Evolutionary conservation across 805 yeast genomes (phyloP).

Genomic region (Monosporozyma siamensis): DNA sequence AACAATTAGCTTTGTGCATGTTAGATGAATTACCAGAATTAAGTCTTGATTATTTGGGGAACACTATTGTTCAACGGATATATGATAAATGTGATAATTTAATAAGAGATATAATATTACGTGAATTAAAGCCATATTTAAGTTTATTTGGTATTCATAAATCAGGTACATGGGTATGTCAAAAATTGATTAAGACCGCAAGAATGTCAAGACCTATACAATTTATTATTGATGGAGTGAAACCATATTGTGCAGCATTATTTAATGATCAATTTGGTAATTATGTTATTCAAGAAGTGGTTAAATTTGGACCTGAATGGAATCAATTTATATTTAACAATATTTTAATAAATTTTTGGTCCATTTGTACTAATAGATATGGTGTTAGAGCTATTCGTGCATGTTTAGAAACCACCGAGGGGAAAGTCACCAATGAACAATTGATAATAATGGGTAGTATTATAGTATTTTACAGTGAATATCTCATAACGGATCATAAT

Average conservation of each 20-base stretch:
- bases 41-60: conserved; percentile 88
- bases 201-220: conserved; percentile 50
- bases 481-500: conserved; percentile 71
- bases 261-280: conserved; percentile 96
- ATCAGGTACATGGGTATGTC: conserved; percentile 99
- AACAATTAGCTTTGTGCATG: conserved; percentile 76
- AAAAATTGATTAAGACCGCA: conserved; percentile 77
- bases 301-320: conserved; percentile 81
- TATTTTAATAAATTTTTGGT: conserved; percentile 64
- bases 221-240: conserved; percentile 58
- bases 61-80: conserved; percentile 91
- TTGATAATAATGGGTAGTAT: conserved; percentile 63
- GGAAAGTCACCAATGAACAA: conserved; percentile 52
- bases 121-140: conserved; percentile 64
- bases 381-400: conserved; percentile 95
- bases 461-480: conserved; percentile 68
- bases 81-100: conserved; percentile 63
- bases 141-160: conserved; percentile 93
- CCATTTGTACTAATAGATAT: conserved; percentile 77
- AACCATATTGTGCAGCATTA: conserved; percentile 73
- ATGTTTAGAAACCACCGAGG: conserved; percentile 65
- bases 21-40: conserved; percentile 82
- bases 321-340: conserved; percentile 84
- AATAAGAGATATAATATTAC: conserved; percentile 71
- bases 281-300: conserved; percentile 91